Evolutionary conservation across 495 filamentous ascomycete species (phyloP).

Genomic region (Coniosporium apollinis): DNA sequence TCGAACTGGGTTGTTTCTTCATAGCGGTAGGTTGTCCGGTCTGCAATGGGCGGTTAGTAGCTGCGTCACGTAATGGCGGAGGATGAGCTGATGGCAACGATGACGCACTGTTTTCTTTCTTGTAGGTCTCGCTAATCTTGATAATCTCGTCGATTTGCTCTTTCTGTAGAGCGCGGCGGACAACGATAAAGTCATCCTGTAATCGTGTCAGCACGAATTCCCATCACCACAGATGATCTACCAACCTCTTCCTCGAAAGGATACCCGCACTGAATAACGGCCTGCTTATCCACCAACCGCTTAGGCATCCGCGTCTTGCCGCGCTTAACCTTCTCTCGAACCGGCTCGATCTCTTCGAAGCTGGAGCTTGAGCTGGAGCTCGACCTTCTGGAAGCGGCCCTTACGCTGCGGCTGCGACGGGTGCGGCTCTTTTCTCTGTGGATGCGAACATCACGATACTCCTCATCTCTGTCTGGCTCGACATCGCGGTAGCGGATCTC

Average conservation of each 20-base stretch:
- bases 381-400: slow-evolving; percentile 5
- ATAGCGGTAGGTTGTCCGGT: slow-evolving; percentile 19
- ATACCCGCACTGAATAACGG: slow-evolving; percentile 69
- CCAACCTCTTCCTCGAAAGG: slow-evolving; percentile 72
- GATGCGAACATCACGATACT: slow-evolving; percentile 20
- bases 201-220: slow-evolving; percentile 14
- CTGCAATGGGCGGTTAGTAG: slow-evolving; percentile 7
- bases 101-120: slow-evolving; percentile 39
- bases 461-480: slow-evolving; percentile 12
- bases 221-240: slow-evolving; percentile 2
- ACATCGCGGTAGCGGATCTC: slow-evolving; percentile 21
- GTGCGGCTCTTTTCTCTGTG: slow-evolving; percentile 14
- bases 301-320: slow-evolving; percentile 77
- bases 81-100: no score
- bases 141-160: slow-evolving; percentile 83
- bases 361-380: slow-evolving; percentile 15
- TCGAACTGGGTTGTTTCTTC: slow-evolving; percentile 15
- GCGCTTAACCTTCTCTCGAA: slow-evolving; percentile 52
- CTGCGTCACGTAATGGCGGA: no score
- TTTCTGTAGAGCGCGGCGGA: slow-evolving; percentile 67
- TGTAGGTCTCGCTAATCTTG: slow-evolving; percentile 47
- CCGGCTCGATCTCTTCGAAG: slow-evolving; percentile 19
- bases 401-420: slow-evolving; percentile 10
- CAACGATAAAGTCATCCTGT: slow-evolving; percentile 60
- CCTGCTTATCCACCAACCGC: slow-evolving; percentile 55